Evolutionary conservation across 2,329 filamentous ascomycete genomes (phyloP).

Genomic region (Trichoderma simmonsii): DNA sequence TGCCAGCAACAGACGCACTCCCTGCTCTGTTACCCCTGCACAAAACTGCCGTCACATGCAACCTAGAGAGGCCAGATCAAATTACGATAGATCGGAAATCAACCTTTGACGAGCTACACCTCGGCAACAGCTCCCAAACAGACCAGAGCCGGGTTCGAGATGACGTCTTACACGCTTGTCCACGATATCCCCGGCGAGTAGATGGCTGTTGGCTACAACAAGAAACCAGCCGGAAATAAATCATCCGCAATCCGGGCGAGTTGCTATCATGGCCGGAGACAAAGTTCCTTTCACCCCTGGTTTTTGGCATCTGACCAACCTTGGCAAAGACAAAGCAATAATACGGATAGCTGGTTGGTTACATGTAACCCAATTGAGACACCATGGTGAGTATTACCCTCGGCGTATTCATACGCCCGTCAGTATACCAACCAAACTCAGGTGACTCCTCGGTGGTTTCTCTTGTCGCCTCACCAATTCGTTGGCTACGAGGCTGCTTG

Average conservation of each 20-base stretch:
- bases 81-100: conserved; percentile 1
- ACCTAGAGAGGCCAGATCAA: neutral
- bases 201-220: neutral
- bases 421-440: neutral
- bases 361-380: conserved; percentile 5
- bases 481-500: neutral
- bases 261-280: neutral
- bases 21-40: neutral
- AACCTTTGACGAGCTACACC: neutral
- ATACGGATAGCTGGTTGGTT: neutral
- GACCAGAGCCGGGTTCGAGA: neutral
- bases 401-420: neutral
- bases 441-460: neutral
- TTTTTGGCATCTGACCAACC: neutral
- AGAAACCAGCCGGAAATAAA: neutral
- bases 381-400: neutral
- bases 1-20: neutral
- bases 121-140: neutral
- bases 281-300: neutral
- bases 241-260: neutral
- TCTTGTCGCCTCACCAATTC: neutral
- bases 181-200: neutral
- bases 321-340: neutral
- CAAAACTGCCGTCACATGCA: neutral
- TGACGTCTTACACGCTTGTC: neutral